Evolutionary conservation across 2,329 filamentous ascomycete species (phyloP).

Genomic region (Allantophomopsis cytisporea): DNA sequence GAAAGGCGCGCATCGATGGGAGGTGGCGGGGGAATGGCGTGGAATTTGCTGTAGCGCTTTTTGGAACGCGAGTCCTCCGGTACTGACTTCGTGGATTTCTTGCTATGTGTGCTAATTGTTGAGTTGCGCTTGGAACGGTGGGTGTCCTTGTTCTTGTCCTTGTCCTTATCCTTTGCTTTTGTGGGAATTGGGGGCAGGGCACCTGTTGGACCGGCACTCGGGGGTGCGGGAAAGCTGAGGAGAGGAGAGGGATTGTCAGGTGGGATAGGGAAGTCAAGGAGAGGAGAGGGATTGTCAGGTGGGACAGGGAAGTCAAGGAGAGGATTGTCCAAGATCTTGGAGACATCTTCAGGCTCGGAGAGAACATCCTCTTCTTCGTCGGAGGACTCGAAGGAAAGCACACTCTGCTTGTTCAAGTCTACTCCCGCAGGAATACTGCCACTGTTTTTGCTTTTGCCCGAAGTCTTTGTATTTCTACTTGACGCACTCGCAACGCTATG

Average conservation of each 20-base stretch:
- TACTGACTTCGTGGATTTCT: not conserved
- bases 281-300: too few species aligned
- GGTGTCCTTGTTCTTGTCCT: too few species aligned
- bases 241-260: too few species aligned
- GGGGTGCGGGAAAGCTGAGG: too few species aligned
- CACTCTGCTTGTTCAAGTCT: slow-evolving; percentile 16
- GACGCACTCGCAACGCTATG: slow-evolving; percentile 17
- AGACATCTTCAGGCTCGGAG: too few species aligned
- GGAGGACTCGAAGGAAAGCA: slow-evolving; percentile 18
- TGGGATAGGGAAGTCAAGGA: too few species aligned
- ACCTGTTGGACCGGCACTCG: too few species aligned
- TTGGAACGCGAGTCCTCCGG: not conserved
- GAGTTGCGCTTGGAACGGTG: too few species aligned
- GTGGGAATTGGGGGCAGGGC: too few species aligned
- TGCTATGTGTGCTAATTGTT: not conserved
- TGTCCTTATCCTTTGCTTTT: too few species aligned
- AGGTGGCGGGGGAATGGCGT: slow-evolving; percentile 8
- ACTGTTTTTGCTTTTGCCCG: slow-evolving; percentile 12
- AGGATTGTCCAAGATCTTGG: too few species aligned
- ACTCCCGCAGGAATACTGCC: slow-evolving; percentile 14
- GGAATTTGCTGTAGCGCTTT: slow-evolving; percentile 1
- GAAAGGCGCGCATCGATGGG: slow-evolving; percentile 4
- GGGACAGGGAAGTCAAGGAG: too few species aligned
- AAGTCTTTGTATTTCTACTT: slow-evolving; percentile 17
- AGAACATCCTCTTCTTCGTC: slow-evolving; percentile 5